Evolutionary conservation across 805 yeast genomes (phyloP).

Genomic region (Grigorovia yakushimaensis): DNA sequence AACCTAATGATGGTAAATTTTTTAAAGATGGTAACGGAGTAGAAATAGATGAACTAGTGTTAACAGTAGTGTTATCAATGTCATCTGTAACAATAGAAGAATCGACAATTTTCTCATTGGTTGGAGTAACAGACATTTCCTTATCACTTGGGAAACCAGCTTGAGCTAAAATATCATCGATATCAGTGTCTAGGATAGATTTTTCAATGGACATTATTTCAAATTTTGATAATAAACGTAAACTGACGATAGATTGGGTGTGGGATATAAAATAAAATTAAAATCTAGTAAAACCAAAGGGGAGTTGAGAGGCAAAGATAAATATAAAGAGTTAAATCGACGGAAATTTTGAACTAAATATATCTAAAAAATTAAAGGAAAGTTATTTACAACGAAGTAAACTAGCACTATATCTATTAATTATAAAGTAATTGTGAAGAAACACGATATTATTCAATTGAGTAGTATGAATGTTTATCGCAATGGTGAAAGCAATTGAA

Average conservation of each 20-base stretch:
- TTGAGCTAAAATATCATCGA: not conserved
- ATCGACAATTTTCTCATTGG: not conserved
- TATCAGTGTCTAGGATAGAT: not conserved
- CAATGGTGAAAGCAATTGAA: not conserved
- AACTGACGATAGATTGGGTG: not conserved
- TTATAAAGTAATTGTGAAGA: not conserved
- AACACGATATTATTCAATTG: not conserved
- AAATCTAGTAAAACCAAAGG: not conserved
- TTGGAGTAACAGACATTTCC: not conserved
- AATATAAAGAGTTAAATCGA: too few species aligned
- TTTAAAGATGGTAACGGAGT: slow-evolving; percentile 25
- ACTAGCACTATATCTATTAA: not conserved
- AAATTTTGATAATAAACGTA: not conserved
- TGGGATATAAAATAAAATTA: too few species aligned
- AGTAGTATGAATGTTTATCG: not conserved
- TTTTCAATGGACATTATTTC: not conserved
- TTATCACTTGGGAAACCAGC: not conserved
- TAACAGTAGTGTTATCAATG: not conserved
- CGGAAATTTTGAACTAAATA: too few species aligned
- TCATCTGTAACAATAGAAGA: not conserved
- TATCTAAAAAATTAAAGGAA: too few species aligned
- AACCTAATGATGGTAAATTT: slow-evolving; percentile 62
- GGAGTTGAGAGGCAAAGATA: not conserved
- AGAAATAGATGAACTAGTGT: not conserved
- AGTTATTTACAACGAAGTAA: not conserved